Conservation (phyloP, 1,139 yeast species). For the Suhomyces taliae region DNA sequence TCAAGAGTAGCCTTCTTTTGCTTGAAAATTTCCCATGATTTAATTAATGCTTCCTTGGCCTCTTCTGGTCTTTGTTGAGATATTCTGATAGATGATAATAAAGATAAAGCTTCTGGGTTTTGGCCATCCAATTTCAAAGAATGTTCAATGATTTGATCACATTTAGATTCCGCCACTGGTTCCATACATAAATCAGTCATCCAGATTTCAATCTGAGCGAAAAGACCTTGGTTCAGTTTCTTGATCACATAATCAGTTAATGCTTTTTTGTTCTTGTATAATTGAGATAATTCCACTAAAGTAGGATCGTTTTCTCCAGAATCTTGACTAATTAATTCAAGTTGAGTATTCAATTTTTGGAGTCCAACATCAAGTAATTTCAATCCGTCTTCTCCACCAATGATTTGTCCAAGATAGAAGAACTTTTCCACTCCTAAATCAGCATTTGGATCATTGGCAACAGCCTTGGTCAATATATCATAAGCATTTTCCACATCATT, state of each 20-base stretch:
- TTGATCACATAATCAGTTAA: slow-evolving; percentile 43
- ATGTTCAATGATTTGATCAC: slow-evolving; percentile 69
- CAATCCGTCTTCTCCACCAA: slow-evolving; percentile 81
- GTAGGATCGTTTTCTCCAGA: slow-evolving; percentile 26
- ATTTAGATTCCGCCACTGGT: slow-evolving; percentile 76
- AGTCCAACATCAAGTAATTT: slow-evolving; percentile 66
- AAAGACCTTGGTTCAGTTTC: slow-evolving; percentile 70
- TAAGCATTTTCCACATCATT: slow-evolving; percentile 81
- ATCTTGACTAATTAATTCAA: slow-evolving; percentile 28
- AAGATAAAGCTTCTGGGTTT: slow-evolving; percentile 79
- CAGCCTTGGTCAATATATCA: slow-evolving; percentile 58
- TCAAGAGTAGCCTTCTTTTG: slow-evolving; percentile 52
- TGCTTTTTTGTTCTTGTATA: slow-evolving; percentile 30
- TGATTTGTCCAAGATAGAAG: slow-evolving; percentile 85
- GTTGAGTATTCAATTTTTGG: slow-evolving; percentile 45
- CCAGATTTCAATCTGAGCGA: slow-evolving; percentile 93
- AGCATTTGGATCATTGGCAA: slow-evolving; percentile 70
- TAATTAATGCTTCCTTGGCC: slow-evolving; percentile 66
- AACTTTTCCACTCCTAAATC: slow-evolving; percentile 72
- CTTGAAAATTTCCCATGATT: slow-evolving; percentile 72
- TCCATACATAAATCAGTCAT: slow-evolving; percentile 99
- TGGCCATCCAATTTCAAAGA: slow-evolving; percentile 60
- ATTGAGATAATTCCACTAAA: slow-evolving; percentile 23
- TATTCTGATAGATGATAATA: slow-evolving; percentile 83
- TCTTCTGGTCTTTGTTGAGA: slow-evolving; percentile 79